Evolutionary conservation across 495 filamentous ascomycete genomes (phyloP).

Genomic region (Aspergillus conjunctus): DNA sequence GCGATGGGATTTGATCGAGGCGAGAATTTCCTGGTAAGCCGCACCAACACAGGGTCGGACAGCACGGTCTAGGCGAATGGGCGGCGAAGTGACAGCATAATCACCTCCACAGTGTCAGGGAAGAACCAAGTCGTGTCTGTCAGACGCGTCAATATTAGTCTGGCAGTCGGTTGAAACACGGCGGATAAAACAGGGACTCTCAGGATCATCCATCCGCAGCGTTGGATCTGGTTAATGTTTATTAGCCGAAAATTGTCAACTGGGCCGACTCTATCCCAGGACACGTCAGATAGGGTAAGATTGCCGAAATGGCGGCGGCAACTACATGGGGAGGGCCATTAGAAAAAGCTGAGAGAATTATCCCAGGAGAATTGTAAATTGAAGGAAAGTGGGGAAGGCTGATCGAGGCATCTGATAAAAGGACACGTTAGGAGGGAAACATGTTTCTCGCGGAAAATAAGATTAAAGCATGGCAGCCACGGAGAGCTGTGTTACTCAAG

Average conservation of each 20-base stretch:
- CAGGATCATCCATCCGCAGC: constrained; percentile 17
- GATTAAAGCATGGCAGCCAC: constrained; percentile 36
- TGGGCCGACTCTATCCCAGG: constrained; percentile 19
- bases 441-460: constrained; percentile 24
- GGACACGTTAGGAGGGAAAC: not conserved
- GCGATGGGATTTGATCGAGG: constrained; percentile 24
- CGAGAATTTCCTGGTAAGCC: constrained; percentile 19
- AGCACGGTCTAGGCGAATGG: constrained; percentile 17
- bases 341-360: constrained; percentile 3
- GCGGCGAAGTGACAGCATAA: constrained; percentile 18
- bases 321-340: constrained; percentile 10
- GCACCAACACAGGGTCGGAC: constrained; percentile 24
- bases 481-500: constrained; percentile 29
- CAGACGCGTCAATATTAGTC: constrained; percentile 13
- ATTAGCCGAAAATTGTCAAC: constrained; percentile 24
- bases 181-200: constrained; percentile 3
- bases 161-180: constrained; percentile 3
- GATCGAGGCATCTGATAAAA: constrained; percentile 5
- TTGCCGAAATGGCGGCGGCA: not conserved
- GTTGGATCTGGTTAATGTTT: constrained; percentile 16
- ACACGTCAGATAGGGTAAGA: constrained; percentile 19
- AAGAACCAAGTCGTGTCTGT: constrained; percentile 12
- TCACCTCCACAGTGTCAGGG: constrained; percentile 19
- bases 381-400: not conserved
- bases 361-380: constrained; percentile 1